Evolutionary conservation across 2,329 filamentous ascomycete species (phyloP).

Genomic region (Epichloe bromicola): DNA sequence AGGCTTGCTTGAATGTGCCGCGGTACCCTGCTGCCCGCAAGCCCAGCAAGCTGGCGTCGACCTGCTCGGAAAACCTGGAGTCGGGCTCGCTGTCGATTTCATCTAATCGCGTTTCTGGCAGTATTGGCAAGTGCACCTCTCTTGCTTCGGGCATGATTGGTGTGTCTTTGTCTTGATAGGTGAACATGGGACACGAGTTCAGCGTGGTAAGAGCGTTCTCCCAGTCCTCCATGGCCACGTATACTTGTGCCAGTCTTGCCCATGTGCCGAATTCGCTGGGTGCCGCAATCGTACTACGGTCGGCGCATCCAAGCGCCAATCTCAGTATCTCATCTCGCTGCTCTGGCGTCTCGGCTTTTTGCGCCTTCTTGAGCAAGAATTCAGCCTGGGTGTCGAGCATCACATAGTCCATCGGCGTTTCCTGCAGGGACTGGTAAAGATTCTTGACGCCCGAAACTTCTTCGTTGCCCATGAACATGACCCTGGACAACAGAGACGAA

Average conservation of each 20-base stretch:
- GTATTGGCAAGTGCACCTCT: slow-evolving; percentile 73
- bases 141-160: slow-evolving; percentile 88
- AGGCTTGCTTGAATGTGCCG: slow-evolving; percentile 91
- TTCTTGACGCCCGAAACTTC: slow-evolving; percentile 90
- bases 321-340: slow-evolving; percentile 56
- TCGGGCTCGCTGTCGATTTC: slow-evolving; percentile 91
- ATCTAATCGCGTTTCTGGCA: slow-evolving; percentile 81
- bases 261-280: slow-evolving; percentile 96
- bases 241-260: slow-evolving; percentile 86
- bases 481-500: slow-evolving; percentile 78
- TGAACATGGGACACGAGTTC: slow-evolving; percentile 99
- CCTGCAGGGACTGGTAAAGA: slow-evolving; percentile 75
- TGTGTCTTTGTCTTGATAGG: slow-evolving; percentile 95
- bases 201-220: slow-evolving; percentile 88
- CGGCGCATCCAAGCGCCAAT: slow-evolving; percentile 84
- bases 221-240: slow-evolving; percentile 90
- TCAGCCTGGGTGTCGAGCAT: slow-evolving; percentile 89
- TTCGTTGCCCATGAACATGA: slow-evolving; percentile 89
- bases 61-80: slow-evolving; percentile 67
- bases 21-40: slow-evolving; percentile 82
- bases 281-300: slow-evolving; percentile 85
- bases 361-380: slow-evolving; percentile 77
- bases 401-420: slow-evolving; percentile 94
- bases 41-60: slow-evolving; percentile 75
- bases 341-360: slow-evolving; percentile 38